A percentile compares a stretch with the other conserved stretches of the same genome.
Conservation (phyloP, 768 basidiomycete species). For the Chlorophyllum brunneum region DNA sequence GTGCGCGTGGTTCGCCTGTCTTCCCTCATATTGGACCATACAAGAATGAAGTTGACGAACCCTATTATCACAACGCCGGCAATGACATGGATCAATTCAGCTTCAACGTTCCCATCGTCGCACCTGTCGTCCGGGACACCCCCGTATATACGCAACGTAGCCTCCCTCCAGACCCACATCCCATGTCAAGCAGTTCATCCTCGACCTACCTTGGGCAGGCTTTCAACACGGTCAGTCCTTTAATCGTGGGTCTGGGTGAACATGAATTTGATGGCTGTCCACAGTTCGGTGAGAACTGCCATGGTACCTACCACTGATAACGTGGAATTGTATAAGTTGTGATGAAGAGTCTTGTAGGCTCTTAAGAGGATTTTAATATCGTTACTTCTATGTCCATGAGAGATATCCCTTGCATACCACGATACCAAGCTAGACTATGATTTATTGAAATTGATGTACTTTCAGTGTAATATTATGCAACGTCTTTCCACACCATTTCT, state of each 20-base stretch:
- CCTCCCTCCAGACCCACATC: conserved; percentile 21
- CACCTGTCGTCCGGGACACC: conserved; percentile 24
- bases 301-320: conserved; percentile 30
- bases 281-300: conserved; percentile 43
- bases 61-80: conserved; percentile 35
- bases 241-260: conserved; percentile 27
- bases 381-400: background rate
- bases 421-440: conserved; percentile 12
- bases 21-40: conserved; percentile 33
- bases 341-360: background rate
- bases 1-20: conserved; percentile 37
- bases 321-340: background rate
- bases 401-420: conserved; percentile 3
- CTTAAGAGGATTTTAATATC: background rate
- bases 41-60: conserved; percentile 35
- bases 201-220: conserved; percentile 12
- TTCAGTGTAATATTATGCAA: conserved; percentile 6
- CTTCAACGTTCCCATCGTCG: conserved; percentile 37
- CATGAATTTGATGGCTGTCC: conserved; percentile 37
- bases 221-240: conserved; percentile 21
- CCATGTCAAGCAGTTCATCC: conserved; percentile 17
- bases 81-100: conserved; percentile 50
- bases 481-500: too few species aligned
- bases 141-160: conserved; percentile 27
- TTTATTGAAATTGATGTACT: conserved; percentile 4